Percentiles rank a stretch among this genome's conserved stretches.
Evolutionary conservation across 257 asterid genomes (phyloP).

Genomic region (Jaltomata sinuosa): DNA sequence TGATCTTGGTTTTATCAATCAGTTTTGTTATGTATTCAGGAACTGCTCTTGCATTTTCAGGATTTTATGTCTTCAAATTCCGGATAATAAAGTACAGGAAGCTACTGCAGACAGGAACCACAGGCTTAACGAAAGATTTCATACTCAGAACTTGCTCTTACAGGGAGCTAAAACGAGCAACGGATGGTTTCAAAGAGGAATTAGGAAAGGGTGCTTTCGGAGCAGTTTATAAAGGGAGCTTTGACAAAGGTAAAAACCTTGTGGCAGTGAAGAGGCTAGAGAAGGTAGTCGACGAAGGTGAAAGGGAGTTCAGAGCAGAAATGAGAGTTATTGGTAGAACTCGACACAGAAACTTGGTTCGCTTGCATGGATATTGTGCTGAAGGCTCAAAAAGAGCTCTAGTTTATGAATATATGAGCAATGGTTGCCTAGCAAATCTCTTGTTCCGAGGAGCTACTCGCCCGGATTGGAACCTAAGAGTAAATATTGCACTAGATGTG

Average conservation of each 20-base stretch:
- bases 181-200: conserved; percentile 13
- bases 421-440: conserved; percentile 14
- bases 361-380: conserved; percentile 15
- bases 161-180: conserved; percentile 11
- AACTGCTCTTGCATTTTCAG: conserved; percentile 1
- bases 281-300: conserved; percentile 21
- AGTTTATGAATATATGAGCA: conserved; percentile 22
- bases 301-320: conserved; percentile 16
- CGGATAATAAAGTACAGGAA: conserved; percentile 1
- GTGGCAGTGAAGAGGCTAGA: conserved; percentile 18
- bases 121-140: conserved; percentile 9
- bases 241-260: conserved; percentile 10
- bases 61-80: conserved; percentile 3
- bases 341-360: conserved; percentile 17
- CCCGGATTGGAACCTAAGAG: conserved; percentile 7
- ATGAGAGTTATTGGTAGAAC: conserved; percentile 17
- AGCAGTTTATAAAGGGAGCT: conserved; percentile 14
- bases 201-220: conserved; percentile 13
- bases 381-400: conserved; percentile 13
- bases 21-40: conserved; percentile 4
- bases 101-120: conserved; percentile 8
- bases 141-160: conserved; percentile 14
- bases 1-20: conserved; percentile 8
- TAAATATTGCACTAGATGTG: conserved; percentile 12
- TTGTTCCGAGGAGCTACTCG: background rate